phyloP scores from a whole-genome alignment of 306 rosid species.

The Pyrus communis region DNA sequence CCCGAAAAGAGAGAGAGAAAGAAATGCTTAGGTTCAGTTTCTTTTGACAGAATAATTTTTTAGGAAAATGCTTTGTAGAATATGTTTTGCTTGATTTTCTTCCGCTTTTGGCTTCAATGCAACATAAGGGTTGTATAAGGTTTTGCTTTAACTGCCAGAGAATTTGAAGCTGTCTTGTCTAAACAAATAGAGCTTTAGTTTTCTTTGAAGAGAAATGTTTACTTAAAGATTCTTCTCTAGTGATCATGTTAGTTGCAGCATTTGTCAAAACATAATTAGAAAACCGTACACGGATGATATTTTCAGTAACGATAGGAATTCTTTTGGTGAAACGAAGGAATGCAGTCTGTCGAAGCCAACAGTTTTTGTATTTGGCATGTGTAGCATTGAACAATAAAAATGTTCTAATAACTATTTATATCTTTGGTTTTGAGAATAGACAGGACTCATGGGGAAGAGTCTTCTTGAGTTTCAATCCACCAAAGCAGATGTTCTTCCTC shows the following conservation, averaged over 20 bases:
- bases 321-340: background rate
- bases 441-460: slow-evolving; percentile 95
- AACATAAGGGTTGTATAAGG: background rate
- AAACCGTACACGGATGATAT: too few relatives aligned
- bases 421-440: slow-evolving; percentile 39
- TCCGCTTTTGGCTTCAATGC: background rate
- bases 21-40: background rate
- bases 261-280: background rate
- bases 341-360: background rate
- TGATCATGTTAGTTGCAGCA: background rate
- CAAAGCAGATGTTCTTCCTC: slow-evolving; percentile 91
- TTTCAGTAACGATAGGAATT: too few relatives aligned
- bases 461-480: slow-evolving; percentile 81
- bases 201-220: background rate
- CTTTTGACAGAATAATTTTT: background rate
- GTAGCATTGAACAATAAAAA: slow-evolving; percentile 6
- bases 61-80: background rate
- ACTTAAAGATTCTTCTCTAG: background rate
- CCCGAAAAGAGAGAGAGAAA: background rate
- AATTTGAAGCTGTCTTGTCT: background rate
- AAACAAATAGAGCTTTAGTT: background rate
- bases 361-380: background rate
- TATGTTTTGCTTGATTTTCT: background rate
- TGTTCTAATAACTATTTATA: slow-evolving; percentile 13
- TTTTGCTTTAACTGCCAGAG: background rate